phyloP scores from a whole-genome alignment of 306 rosid genomes.

The Senna tora region DNA sequence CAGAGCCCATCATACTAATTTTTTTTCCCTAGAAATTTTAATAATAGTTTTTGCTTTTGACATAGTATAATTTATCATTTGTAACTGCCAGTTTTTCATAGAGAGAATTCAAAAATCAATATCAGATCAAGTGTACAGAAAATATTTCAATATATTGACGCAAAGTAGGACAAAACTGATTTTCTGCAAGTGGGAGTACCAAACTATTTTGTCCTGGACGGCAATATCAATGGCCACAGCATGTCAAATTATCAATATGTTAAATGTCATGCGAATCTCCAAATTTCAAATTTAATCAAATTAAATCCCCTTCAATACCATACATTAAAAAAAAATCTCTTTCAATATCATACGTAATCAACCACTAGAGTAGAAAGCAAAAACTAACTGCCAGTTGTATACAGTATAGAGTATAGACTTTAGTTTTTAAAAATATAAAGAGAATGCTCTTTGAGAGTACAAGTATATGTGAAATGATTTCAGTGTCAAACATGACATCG shows the following conservation, averaged over 20 bases:
- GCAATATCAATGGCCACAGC: not conserved
- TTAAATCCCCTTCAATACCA: not conserved
- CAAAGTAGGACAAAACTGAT: not conserved
- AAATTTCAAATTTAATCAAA: not conserved
- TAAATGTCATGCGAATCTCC: not conserved
- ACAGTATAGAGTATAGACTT: no score
- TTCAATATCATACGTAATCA: not conserved
- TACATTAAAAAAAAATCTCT: no score
- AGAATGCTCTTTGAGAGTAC: not conserved
- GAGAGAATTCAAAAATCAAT: no score
- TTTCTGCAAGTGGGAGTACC: not conserved
- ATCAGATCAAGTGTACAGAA: not conserved
- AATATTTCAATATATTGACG: not conserved
- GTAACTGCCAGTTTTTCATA: no score
- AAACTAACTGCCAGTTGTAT: not conserved
- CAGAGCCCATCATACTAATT: not conserved
- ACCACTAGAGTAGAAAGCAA: not conserved
- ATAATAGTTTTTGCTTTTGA: no score
- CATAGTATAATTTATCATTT: no score
- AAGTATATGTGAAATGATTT: not conserved
- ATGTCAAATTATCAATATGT: no score
- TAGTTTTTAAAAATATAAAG: not conserved
- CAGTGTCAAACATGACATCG: constrained; percentile 20
- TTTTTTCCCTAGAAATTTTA: no score
- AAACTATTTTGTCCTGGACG: not conserved